A percentile compares a stretch with the other conserved stretches of the same genome.
Conservation (phyloP, 2,329 filamentous ascomycete genomes). For the Aureobasidium sp. region DNA sequence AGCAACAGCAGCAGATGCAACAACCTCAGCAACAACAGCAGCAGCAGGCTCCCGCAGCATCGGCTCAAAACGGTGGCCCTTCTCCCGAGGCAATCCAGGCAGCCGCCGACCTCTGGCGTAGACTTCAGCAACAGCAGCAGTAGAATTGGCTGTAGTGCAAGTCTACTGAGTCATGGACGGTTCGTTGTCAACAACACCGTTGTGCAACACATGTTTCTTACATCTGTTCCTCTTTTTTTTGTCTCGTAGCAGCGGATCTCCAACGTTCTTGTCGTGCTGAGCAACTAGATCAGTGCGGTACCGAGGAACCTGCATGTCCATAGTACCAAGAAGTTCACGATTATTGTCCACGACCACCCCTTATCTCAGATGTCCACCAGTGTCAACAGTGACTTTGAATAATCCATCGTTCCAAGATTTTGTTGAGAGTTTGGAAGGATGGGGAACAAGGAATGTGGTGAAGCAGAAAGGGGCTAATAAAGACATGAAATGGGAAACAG, state of each 20-base stretch:
- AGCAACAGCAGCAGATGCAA: slow-evolving; percentile 15
- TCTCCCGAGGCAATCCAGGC: slow-evolving; percentile 2
- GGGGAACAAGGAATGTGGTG: not conserved
- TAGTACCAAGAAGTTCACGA: not conserved
- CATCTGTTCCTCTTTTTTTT: not conserved
- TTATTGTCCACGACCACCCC: not conserved
- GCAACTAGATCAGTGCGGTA: not conserved
- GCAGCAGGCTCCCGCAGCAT: slow-evolving; percentile 17
- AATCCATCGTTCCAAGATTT: not conserved
- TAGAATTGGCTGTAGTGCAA: not conserved
- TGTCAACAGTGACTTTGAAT: too few relatives aligned
- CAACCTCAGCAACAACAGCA: slow-evolving; percentile 19
- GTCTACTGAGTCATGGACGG: not conserved
- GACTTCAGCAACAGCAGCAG: slow-evolving; percentile 9
- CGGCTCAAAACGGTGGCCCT: not conserved
- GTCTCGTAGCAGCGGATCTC: not conserved
- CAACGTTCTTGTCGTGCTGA: not conserved
- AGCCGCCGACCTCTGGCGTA: slow-evolving; percentile 8
- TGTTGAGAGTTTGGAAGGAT: not conserved
- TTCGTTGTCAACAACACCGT: not conserved
- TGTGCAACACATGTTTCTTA: not conserved
- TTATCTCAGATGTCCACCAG: not conserved
- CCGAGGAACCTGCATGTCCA: not conserved
- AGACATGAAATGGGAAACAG: not conserved
- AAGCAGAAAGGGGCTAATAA: not conserved